A percentile compares a stretch with the other conserved stretches of the same genome.
Conservation (phyloP, 2,329 filamentous ascomycete species). For the Beauveria bassiana region DNA sequence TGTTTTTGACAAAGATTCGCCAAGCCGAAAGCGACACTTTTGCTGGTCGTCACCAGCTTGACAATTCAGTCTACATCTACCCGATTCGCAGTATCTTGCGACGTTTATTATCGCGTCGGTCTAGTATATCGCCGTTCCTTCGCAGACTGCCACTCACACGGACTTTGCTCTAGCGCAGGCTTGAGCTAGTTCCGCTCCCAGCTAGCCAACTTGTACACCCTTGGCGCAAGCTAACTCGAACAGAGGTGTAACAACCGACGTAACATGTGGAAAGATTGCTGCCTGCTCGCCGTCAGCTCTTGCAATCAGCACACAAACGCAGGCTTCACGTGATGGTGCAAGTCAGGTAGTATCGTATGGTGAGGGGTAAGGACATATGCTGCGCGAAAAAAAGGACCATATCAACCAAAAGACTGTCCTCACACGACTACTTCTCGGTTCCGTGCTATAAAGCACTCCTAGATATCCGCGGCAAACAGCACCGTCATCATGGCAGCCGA, state of each 20-base stretch:
- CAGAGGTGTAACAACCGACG: neutral
- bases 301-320: neutral
- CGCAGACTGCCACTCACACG: no score
- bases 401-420: neutral
- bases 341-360: neutral
- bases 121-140: no score
- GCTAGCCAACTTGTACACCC: neutral
- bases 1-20: neutral
- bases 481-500: neutral
- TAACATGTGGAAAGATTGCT: neutral
- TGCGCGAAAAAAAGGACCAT: neutral
- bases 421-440: no score
- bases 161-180: neutral
- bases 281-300: neutral
- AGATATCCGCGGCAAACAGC: neutral
- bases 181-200: no score
- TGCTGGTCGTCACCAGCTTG: no score
- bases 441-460: neutral
- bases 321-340: slow-evolving; percentile 5
- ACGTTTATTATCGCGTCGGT: no score
- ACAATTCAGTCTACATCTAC: no score
- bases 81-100: no score
- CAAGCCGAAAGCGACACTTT: neutral
- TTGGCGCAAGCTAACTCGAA: neutral
- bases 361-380: neutral